A percentile compares a stretch with the other conserved stretches of the same genome.
phyloP scores from a whole-genome alignment of 2,329 filamentous ascomycete species.

The Ophiocordyceps camponoti-saundersi region DNA sequence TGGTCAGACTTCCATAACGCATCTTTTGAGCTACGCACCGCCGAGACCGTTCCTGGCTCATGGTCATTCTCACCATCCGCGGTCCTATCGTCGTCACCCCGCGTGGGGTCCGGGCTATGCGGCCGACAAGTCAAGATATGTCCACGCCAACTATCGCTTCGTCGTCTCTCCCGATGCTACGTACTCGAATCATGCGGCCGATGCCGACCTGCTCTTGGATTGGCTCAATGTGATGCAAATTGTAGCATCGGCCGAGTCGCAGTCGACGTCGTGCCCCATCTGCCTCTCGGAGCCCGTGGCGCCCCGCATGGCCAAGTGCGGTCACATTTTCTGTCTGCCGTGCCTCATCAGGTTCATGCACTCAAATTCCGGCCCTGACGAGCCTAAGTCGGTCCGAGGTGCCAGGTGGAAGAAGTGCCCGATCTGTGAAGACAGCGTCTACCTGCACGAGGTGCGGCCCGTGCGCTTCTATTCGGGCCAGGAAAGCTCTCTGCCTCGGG shows the following conservation, averaged over 20 bases:
- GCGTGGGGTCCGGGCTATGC: slow-evolving; percentile 79
- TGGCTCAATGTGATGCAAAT: slow-evolving; percentile 88
- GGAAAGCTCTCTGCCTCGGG: slow-evolving; percentile 61
- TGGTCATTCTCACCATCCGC: slow-evolving; percentile 29
- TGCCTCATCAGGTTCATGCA: slow-evolving; percentile 95
- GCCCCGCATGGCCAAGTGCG: slow-evolving; percentile 90
- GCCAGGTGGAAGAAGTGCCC: slow-evolving; percentile 87
- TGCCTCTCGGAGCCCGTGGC: slow-evolving; percentile 86
- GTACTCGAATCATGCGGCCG: slow-evolving; percentile 64
- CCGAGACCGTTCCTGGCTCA: slow-evolving; percentile 52
- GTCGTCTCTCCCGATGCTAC: slow-evolving; percentile 70
- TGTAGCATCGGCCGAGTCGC: slow-evolving; percentile 76
- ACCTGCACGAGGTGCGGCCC: slow-evolving; percentile 74
- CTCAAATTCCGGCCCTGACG: slow-evolving; percentile 56
- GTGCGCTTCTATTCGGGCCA: slow-evolving; percentile 86
- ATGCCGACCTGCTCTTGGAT: slow-evolving; percentile 78
- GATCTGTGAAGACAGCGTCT: slow-evolving; percentile 88
- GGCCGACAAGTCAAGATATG: slow-evolving; percentile 73
- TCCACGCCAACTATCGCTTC: slow-evolving; percentile 96
- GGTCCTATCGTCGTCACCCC: slow-evolving; percentile 50
- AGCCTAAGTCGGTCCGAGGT: slow-evolving; percentile 47
- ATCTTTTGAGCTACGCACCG: slow-evolving; percentile 80
- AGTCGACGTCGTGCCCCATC: slow-evolving; percentile 80
- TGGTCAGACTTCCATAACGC: slow-evolving; percentile 92
- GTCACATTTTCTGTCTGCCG: slow-evolving; percentile 89